Evolutionary conservation across 805 yeast species (phyloP).

Genomic region (Ascoidea tarda): DNA sequence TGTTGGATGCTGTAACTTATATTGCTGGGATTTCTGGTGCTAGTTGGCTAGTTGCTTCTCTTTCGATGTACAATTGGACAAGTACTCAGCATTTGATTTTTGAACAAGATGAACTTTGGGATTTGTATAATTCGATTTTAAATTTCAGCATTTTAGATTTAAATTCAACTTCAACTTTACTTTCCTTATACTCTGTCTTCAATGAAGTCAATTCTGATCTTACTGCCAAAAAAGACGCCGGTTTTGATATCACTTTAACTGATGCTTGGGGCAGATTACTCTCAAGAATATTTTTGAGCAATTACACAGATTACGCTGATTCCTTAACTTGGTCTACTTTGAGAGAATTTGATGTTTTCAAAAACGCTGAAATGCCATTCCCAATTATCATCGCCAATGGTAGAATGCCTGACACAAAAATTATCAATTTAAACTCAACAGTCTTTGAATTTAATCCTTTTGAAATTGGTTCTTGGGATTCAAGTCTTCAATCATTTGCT

Average conservation of each 20-base stretch:
- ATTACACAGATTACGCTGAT: slow-evolving; percentile 38
- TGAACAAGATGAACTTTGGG: slow-evolving; percentile 33
- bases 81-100: slow-evolving; percentile 18
- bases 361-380: slow-evolving; percentile 51
- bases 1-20: slow-evolving; percentile 36
- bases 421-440: slow-evolving; percentile 45
- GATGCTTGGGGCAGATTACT: slow-evolving; percentile 57
- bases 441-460: slow-evolving; percentile 47
- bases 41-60: slow-evolving; percentile 43
- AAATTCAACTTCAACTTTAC: slow-evolving; percentile 45
- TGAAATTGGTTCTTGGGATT: slow-evolving; percentile 83
- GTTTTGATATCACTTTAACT: slow-evolving; percentile 38
- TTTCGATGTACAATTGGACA: slow-evolving; percentile 20
- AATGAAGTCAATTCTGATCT: slow-evolving; percentile 22
- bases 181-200: slow-evolving; percentile 21
- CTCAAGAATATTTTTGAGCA: slow-evolving; percentile 46
- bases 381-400: slow-evolving; percentile 55
- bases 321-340: slow-evolving; percentile 44
- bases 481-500: slow-evolving; percentile 48
- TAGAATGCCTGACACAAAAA: slow-evolving; percentile 39
- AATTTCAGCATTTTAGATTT: slow-evolving; percentile 44
- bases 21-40: slow-evolving; percentile 53
- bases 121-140: slow-evolving; percentile 47
- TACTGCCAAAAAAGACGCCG: slow-evolving; percentile 33
- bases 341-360: slow-evolving; percentile 43